Base-by-base conservation (phyloP, 2,329 filamentous ascomycete species). In the Thelonectria blattea region DNA sequence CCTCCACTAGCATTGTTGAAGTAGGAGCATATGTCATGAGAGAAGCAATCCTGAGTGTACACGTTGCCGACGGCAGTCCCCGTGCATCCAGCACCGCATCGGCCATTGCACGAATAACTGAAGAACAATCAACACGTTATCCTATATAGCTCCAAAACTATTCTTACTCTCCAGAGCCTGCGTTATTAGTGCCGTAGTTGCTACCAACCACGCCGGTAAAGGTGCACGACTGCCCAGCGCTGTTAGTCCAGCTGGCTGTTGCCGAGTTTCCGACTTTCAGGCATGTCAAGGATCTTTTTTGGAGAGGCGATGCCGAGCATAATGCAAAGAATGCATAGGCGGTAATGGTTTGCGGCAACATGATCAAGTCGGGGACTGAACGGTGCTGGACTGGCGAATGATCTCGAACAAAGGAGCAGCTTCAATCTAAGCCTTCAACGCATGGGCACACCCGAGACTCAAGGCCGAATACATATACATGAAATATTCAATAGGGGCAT, bases 11-110 rank as follows among this genome's bases (percentile, higher is more conserved):
- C 79, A 52, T 78, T 78, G 30, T 83, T 77, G 60, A 83, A 83
- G 63, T 79, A 83, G 4, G 79, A 82, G 67, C 81, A 83, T 12
- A 83, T 77, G 50, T 83, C 81, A 55, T 83, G 81, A 0, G 76
- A 78, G 63, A 80, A 83, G 65, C 81, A 83, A 51, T 83, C 79
- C 61, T 82, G 81, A 0, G 80, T 82, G 58, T 83, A 83, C 4
- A 72, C 79, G 34, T 82, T 81, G 3, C 81, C 81, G 8, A 83
- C 1, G 1, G 79, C 73, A 5, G 70, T 49, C 5, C 81, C 80
- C 1, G 68, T 73, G 50, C 81, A 83, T 0, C 79, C 80, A 10
- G 76, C 78, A 24, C 81, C 81, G 34, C 81, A 83, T 30, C 80
- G 74, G 2, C 80, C 80, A 53, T 82, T 82, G 57, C 80, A 83